phyloP scores from a whole-genome alignment of 768 basidiomycete genomes.

The Serendipita sp. region DNA sequence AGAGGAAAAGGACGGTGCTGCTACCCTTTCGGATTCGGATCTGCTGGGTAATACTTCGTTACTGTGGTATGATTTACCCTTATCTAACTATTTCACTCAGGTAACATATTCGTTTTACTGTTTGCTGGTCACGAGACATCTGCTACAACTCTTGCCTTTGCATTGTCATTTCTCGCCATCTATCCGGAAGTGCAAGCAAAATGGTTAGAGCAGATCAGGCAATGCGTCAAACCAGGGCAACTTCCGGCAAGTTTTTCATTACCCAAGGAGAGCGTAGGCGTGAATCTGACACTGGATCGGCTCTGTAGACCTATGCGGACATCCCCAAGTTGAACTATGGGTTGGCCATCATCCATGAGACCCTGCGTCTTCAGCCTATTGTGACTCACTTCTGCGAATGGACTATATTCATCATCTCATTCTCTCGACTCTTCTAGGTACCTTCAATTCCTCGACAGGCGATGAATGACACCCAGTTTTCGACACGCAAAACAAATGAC shows the following conservation, averaged over 20 bases:
- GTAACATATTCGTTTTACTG: constrained; percentile 9
- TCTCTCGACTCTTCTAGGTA: neutral
- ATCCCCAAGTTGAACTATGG: neutral
- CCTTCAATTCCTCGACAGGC: neutral
- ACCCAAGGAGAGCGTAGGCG: neutral
- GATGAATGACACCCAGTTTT: neutral
- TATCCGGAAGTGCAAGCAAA: constrained; percentile 8
- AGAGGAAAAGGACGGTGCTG: constrained; percentile 18
- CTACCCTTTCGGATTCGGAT: constrained; percentile 29
- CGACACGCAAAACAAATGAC: constrained; percentile 10
- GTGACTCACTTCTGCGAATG: neutral
- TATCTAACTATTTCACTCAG: neutral
- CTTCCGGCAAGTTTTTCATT: neutral
- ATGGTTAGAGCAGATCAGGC: constrained; percentile 2
- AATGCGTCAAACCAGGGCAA: neutral
- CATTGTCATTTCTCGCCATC: constrained; percentile 8
- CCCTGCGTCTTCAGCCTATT: neutral
- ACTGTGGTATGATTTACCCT: neutral
- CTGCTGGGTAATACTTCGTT: constrained; percentile 20
- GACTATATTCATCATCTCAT: too few species aligned
- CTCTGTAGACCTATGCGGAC: neutral
- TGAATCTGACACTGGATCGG: neutral
- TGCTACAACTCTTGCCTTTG: constrained; percentile 9
- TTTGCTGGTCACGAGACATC: constrained; percentile 11
- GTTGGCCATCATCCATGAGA: neutral